These are phyloP conservation scores for Aspergillus clavatus DNA, from an alignment of 2,329 filamentous ascomycete genomes.

Conservation along the genomic window DNA sequence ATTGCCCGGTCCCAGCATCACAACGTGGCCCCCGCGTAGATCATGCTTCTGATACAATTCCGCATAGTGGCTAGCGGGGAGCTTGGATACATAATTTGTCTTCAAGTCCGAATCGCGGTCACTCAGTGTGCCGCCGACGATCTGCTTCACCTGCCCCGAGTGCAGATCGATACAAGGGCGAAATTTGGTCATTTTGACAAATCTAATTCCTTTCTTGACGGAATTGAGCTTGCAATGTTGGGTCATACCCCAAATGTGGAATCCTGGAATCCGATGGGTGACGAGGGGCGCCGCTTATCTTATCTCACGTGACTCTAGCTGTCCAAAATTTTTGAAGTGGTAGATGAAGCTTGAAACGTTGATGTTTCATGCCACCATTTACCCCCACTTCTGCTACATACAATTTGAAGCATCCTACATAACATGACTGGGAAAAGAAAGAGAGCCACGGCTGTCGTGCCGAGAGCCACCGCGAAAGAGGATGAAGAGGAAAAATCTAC, in stretches of 20 bases:
- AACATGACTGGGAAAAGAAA: constrained; percentile 48
- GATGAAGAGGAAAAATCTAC: constrained; percentile 20
- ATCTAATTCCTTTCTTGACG: constrained; percentile 5
- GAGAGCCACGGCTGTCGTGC: constrained; percentile 35
- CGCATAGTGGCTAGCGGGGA: constrained; percentile 77
- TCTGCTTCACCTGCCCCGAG: constrained; percentile 96
- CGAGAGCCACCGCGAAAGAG: constrained; percentile 18
- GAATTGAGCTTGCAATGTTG: constrained; percentile 6
- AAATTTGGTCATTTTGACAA: constrained; percentile 74
- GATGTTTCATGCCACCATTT: constrained; percentile 1
- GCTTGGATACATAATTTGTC: constrained; percentile 87
- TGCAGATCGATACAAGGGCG: constrained; percentile 96
- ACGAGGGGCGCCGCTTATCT: constrained; percentile 25
- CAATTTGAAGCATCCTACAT: constrained; percentile 12
- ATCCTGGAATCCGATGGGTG: too few species aligned
- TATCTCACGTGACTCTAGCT: constrained; percentile 36
- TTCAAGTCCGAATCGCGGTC: constrained; percentile 62
- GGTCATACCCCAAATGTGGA: constrained; percentile 14
- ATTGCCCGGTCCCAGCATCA: constrained; percentile 91
- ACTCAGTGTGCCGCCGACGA: constrained; percentile 89
- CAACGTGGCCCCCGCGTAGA: constrained; percentile 81
- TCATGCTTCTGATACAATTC: constrained; percentile 70
- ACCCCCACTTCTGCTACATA: not conserved
- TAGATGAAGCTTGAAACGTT: constrained; percentile 17
- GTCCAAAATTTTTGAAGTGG: not conserved